Conservation (phyloP, 2,329 filamentous ascomycete species). For the Aaosphaeria arxii region DNA sequence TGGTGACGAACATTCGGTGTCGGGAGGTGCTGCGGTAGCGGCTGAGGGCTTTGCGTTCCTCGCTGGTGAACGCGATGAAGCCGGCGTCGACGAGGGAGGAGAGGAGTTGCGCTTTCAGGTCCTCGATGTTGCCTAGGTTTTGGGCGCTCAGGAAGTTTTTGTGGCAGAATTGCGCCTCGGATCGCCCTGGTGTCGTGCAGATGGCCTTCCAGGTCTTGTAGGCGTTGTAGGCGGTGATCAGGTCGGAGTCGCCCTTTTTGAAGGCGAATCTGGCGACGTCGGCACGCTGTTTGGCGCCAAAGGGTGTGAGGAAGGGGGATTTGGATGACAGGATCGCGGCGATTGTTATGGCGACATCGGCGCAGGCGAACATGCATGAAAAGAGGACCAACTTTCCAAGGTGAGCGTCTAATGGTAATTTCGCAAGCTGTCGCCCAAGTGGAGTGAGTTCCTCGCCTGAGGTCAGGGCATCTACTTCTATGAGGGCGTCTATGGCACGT, state of each 20-base stretch:
- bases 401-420: constrained; percentile 88
- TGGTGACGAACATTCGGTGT: constrained; percentile 75
- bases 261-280: constrained; percentile 77
- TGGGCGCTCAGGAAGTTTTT: constrained; percentile 93
- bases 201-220: constrained; percentile 86
- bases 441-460: constrained; percentile 78
- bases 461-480: constrained; percentile 90
- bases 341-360: constrained; percentile 88
- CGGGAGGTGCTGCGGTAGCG: constrained; percentile 65
- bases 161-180: constrained; percentile 86
- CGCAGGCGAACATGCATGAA: constrained; percentile 81
- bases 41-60: constrained; percentile 68
- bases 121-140: constrained; percentile 87
- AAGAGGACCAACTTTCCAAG: constrained; percentile 89
- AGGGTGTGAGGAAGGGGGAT: constrained; percentile 84
- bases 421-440: constrained; percentile 80
- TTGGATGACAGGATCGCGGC: constrained; percentile 94
- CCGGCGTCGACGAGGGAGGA: constrained; percentile 82
- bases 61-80: constrained; percentile 70
- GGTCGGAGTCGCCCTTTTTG: constrained; percentile 81
- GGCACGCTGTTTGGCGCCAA: constrained; percentile 78
- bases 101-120: constrained; percentile 88
- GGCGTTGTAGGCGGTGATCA: constrained; percentile 90
- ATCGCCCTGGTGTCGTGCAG: constrained; percentile 66
- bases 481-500: constrained; percentile 84